These are phyloP conservation scores for Tolypocladium album DNA, from an alignment of 2,329 filamentous ascomycete genomes.

Conservation along the genomic window DNA sequence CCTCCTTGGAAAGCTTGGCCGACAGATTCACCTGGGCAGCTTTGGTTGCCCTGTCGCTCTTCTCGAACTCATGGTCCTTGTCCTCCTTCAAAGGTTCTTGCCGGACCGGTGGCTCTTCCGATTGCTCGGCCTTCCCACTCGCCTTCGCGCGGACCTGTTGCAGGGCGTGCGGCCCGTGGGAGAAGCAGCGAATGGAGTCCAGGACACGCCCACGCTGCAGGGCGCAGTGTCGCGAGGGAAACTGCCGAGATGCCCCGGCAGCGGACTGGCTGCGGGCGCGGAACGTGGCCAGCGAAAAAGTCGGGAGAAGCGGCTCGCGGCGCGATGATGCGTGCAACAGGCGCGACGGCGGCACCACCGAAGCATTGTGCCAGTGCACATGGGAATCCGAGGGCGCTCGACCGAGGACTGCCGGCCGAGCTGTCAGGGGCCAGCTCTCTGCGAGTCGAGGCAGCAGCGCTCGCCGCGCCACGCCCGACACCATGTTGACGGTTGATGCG, in stretches of 20 bases:
- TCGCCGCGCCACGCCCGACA: constrained; percentile 37
- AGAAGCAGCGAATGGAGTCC: constrained; percentile 18
- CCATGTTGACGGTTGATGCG: constrained; percentile 28
- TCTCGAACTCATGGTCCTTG: constrained; percentile 37
- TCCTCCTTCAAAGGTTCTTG: constrained; percentile 21
- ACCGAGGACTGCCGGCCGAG: not conserved
- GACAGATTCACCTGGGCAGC: constrained; percentile 84
- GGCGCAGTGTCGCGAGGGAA: not conserved
- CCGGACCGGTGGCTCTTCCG: constrained; percentile 9
- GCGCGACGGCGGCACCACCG: not conserved
- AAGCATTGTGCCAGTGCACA: not conserved
- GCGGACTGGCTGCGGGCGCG: not conserved
- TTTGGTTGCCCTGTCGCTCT: constrained; percentile 75
- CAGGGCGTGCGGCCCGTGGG: constrained; percentile 11
- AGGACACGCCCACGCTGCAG: not conserved
- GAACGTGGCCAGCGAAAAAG: not conserved
- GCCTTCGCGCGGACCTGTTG: constrained; percentile 15
- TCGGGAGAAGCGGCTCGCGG: not conserved
- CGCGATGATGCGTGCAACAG: not conserved
- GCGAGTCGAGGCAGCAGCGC: constrained; percentile 36
- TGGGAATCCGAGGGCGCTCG: not conserved
- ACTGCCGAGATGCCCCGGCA: not conserved
- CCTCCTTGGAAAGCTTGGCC: constrained; percentile 79
- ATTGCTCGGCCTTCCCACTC: constrained; percentile 25
- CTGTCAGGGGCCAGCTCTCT: not conserved